Evolutionary conservation across 2,329 filamentous ascomycete genomes (phyloP).

Genomic region (Epicoccum nigrum): DNA sequence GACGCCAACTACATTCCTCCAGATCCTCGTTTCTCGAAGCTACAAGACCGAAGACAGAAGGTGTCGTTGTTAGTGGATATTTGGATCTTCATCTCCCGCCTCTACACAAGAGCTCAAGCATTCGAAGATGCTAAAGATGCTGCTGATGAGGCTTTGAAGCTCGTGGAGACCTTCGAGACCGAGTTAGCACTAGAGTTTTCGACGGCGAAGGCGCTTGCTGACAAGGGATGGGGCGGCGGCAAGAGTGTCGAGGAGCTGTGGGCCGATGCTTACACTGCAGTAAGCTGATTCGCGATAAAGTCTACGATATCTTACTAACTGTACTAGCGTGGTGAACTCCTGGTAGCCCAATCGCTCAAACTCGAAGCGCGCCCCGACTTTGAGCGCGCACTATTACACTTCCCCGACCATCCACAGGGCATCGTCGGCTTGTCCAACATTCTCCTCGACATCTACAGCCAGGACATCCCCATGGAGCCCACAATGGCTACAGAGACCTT

Average conservation of each 20-base stretch:
- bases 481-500: constrained; percentile 44
- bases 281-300: constrained; percentile 53
- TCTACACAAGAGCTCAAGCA: constrained; percentile 83
- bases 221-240: constrained; percentile 76
- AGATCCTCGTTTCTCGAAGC: constrained; percentile 57
- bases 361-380: constrained; percentile 77
- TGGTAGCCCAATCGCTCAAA: constrained; percentile 65
- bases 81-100: constrained; percentile 87
- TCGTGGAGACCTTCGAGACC: constrained; percentile 73
- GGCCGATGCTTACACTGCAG: constrained; percentile 83
- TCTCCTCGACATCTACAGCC: constrained; percentile 81
- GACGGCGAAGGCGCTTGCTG: constrained; percentile 66
- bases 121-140: constrained; percentile 81
- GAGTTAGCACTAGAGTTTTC: constrained; percentile 68
- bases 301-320: constrained; percentile 8
- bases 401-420: constrained; percentile 77
- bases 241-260: constrained; percentile 84
- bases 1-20: constrained; percentile 41
- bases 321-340: constrained; percentile 70
- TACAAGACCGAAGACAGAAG: constrained; percentile 61
- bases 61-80: constrained; percentile 72
- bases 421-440: constrained; percentile 85
- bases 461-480: constrained; percentile 65
- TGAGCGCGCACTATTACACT: constrained; percentile 80
- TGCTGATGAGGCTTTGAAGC: constrained; percentile 78